A percentile compares a stretch with the other conserved stretches of the same genome.
Conservation (phyloP, 2,329 filamentous ascomycete genomes). For the Cladosporium sp. region DNA sequence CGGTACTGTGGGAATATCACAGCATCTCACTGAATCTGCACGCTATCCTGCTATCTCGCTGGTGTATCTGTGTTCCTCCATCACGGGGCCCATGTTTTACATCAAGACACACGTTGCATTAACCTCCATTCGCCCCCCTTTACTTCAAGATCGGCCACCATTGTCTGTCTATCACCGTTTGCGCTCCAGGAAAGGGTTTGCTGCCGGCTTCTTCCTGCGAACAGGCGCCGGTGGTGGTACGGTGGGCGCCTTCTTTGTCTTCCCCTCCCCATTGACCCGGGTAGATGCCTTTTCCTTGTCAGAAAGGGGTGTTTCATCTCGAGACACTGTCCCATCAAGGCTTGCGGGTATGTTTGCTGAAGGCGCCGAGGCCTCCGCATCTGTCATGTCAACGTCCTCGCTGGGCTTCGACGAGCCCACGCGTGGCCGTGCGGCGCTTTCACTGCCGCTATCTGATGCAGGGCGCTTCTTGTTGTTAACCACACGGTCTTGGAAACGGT, state of each 20-base stretch:
- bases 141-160: background rate
- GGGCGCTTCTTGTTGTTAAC: constrained; percentile 19
- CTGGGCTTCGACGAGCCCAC: constrained; percentile 4
- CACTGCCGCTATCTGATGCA: constrained; percentile 13
- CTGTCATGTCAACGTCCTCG: constrained; percentile 31
- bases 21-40: constrained; percentile 13
- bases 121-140: background rate
- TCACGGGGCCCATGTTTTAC: background rate
- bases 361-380: constrained; percentile 16
- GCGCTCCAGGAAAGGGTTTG: constrained; percentile 25
- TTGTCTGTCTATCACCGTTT: constrained; percentile 15
- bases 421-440: constrained; percentile 9
- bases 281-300: constrained; percentile 13
- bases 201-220: constrained; percentile 24
- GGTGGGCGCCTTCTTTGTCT: constrained; percentile 10
- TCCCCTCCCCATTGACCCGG: constrained; percentile 13
- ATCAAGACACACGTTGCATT: background rate
- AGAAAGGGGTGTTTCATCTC: constrained; percentile 22
- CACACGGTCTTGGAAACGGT: constrained; percentile 28
- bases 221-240: constrained; percentile 15
- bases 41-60: constrained; percentile 11
- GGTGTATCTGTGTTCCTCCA: background rate
- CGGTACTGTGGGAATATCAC: constrained; percentile 6
- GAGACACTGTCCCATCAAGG: constrained; percentile 18
- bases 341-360: constrained; percentile 2